Evolutionary conservation across 2,329 filamentous ascomycete species (phyloP), one percentile per base, ranked within the genome.

Genomic region (Leptographium radiaticola): DNA sequence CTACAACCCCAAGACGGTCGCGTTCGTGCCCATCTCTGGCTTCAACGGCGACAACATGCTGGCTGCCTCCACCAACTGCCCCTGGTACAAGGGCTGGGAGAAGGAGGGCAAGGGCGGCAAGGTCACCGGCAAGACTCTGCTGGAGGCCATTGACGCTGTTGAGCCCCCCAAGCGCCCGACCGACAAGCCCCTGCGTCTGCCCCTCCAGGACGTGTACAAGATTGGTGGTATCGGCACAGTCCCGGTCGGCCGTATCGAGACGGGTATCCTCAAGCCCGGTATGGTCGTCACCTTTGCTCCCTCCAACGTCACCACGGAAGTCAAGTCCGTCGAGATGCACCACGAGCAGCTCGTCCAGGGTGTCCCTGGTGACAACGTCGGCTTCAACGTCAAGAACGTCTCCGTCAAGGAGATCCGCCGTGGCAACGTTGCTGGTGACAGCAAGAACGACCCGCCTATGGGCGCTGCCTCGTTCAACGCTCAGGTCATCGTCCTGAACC

Each of bases 1-100:
- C 75, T 98, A 91, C 89, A 96, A 97, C 88, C 91, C 93, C 80
- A 97, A 97, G 89, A 75, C 78, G 67, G 90, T 97, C 71, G 81
- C 91, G 67, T 98, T 98, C 83, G 93, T 98, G 71, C 93, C 93
- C 72, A 97, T 98, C 87, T 97, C 93, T 68, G 93, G 93, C 68
- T 98, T 98, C 89, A 86, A 98, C 84, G 93, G 93, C 73, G 93
- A 98, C 87, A 98, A 98, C 89, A 98, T 98, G 93, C 85, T 98
- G 61, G 75, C 87, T 57, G 61, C 75, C 70, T 94, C 91, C 76
- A 59, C 77, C 81, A 96, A 96, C 87, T 89, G 85, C 85, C 87
- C 90, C 74, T 98, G 93, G 93, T 98, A 98, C 89, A 98, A 97
- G 88, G 93, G 93, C 64, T 98, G 93, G 93, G 86, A 94, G 83